Percentiles rank a stretch among this genome's conserved stretches.
Conservation (phyloP, 768 basidiomycete species). For the Collybia mongolica region DNA sequence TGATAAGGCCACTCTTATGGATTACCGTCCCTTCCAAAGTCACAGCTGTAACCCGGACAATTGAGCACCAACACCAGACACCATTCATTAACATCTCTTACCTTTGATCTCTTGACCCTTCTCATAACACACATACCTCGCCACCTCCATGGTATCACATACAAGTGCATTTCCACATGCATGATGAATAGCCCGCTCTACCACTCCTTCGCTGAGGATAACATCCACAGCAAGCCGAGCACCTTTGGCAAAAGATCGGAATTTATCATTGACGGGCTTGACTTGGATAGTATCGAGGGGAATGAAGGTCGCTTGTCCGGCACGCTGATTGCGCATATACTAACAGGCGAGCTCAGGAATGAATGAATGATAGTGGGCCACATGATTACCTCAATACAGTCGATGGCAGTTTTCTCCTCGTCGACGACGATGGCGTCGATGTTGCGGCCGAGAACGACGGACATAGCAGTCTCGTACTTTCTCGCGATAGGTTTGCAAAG, state of each 20-base stretch:
- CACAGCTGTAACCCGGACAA: slow-evolving; percentile 58
- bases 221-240: slow-evolving; percentile 85
- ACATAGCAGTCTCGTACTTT: slow-evolving; percentile 91
- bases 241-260: slow-evolving; percentile 87
- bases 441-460: slow-evolving; percentile 90
- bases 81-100: slow-evolving; percentile 31
- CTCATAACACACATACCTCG: slow-evolving; percentile 87
- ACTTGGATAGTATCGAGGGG: slow-evolving; percentile 97
- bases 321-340: slow-evolving; percentile 94
- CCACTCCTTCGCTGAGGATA: slow-evolving; percentile 76
- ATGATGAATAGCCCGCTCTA: slow-evolving; percentile 94
- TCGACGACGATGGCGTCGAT: slow-evolving; percentile 97
- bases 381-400: slow-evolving; percentile 84
- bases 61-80: neutral
- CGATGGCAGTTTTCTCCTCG: slow-evolving; percentile 94
- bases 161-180: slow-evolving; percentile 95
- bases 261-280: slow-evolving; percentile 93
- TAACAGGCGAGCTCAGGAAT: slow-evolving; percentile 23
- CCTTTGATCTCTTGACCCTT: slow-evolving; percentile 97
- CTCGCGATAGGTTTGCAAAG: slow-evolving; percentile 91
- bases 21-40: slow-evolving; percentile 96
- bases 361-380: neutral
- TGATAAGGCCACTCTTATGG: slow-evolving; percentile 96
- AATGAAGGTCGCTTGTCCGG: slow-evolving; percentile 96
- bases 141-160: slow-evolving; percentile 95